Percentiles rank a stretch among this genome's conserved stretches.
These are phyloP conservation scores for Puccinia coronata DNA, from an alignment of 1,284 basidiomycete genomes.

Conservation along the genomic window DNA sequence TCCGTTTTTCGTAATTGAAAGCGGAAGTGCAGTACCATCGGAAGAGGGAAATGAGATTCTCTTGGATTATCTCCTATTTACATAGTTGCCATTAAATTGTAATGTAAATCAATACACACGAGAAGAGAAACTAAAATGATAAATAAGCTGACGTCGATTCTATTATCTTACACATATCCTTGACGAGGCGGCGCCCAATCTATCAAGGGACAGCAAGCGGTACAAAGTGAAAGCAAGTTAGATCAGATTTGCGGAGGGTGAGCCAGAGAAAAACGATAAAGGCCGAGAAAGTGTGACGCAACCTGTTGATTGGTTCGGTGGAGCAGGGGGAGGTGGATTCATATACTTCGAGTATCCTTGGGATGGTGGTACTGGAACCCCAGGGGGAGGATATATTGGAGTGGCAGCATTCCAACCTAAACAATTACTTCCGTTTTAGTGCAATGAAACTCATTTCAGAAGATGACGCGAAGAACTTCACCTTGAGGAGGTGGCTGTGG, in stretches of 20 bases:
- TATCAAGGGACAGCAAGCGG: neutral
- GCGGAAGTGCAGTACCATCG: no score
- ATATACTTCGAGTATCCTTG: slow-evolving; percentile 26
- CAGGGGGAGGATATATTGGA: slow-evolving; percentile 1
- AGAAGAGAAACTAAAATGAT: neutral
- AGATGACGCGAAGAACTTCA: neutral
- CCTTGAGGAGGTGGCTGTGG: slow-evolving; percentile 34
- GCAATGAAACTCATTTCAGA: neutral
- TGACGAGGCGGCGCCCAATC: slow-evolving; percentile 26
- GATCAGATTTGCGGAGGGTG: neutral
- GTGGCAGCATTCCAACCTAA: slow-evolving; percentile 23
- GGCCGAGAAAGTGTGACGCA: neutral
- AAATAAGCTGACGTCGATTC: neutral
- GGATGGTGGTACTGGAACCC: slow-evolving; percentile 12
- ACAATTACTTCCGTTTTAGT: neutral
- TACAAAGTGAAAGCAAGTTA: neutral
- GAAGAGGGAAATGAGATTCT: no score
- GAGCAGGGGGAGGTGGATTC: slow-evolving; percentile 24
- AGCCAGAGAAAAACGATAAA: neutral
- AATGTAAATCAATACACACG: slow-evolving; percentile 23
- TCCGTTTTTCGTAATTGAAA: no score
- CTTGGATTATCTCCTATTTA: neutral
- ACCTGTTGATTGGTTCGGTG: slow-evolving; percentile 23
- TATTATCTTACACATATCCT: slow-evolving; percentile 25
- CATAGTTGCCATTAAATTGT: slow-evolving; percentile 1